phyloP scores from a whole-genome alignment of 2,329 filamentous ascomycete genomes.

The Aureobasidium leucospermi region DNA sequence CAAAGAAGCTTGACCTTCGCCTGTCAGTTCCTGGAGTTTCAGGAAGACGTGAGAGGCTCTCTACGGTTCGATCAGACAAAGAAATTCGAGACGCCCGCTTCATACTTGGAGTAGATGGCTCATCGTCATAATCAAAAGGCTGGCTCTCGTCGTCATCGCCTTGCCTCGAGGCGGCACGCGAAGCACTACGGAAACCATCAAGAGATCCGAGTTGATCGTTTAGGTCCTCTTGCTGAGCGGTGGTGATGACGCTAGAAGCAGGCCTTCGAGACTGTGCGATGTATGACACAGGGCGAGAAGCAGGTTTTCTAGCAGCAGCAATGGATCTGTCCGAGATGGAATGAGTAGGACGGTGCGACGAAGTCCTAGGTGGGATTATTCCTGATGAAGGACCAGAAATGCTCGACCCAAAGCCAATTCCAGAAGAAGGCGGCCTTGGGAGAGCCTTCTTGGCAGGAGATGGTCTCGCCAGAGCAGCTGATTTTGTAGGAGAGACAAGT shows the following conservation, averaged over 20 bases:
- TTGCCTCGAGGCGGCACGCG: slow-evolving; percentile 34
- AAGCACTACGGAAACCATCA: slow-evolving; percentile 37
- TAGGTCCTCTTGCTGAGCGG: slow-evolving; percentile 23
- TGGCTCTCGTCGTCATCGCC: slow-evolving; percentile 26
- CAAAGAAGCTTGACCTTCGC: slow-evolving; percentile 66
- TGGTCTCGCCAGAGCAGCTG: neutral
- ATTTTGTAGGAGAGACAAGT: slow-evolving; percentile 5
- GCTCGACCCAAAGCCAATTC: slow-evolving; percentile 16
- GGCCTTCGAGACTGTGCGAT: slow-evolving; percentile 6
- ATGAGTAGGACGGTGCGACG: slow-evolving; percentile 4
- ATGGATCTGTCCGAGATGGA: neutral
- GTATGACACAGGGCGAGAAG: slow-evolving; percentile 4
- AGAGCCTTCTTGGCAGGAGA: slow-evolving; percentile 6
- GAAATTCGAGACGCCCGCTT: slow-evolving; percentile 46
- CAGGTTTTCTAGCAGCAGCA: neutral
- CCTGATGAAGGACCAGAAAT: neutral
- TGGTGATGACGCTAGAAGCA: neutral
- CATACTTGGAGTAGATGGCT: slow-evolving; percentile 18
- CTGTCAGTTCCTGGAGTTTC: slow-evolving; percentile 65
- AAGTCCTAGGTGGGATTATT: slow-evolving; percentile 2
- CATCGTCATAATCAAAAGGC: slow-evolving; percentile 17
- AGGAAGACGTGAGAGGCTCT: slow-evolving; percentile 71
- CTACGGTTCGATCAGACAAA: slow-evolving; percentile 75
- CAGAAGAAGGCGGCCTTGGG: neutral
- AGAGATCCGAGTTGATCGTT: slow-evolving; percentile 37